Conservation (phyloP, 768 basidiomycete genomes). For the Lentinula boryana region DNA sequence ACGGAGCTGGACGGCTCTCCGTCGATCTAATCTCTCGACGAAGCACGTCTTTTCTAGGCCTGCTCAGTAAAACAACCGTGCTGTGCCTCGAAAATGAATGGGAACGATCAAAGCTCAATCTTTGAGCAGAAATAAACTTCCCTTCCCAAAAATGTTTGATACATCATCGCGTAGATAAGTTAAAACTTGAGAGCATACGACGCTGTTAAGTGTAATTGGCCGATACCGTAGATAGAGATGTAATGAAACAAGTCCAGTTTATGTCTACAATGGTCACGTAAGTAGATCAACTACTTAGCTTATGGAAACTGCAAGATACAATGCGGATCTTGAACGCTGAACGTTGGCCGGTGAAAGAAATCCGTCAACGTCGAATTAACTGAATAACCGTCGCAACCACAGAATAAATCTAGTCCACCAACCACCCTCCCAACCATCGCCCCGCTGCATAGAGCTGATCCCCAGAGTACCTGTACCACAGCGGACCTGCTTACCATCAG, state of each 20-base stretch:
- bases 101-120: not conserved
- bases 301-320: not conserved
- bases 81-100: not conserved
- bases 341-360: not conserved
- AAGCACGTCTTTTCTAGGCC: not conserved
- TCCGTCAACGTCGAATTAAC: conserved; percentile 30
- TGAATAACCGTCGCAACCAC: conserved; percentile 80
- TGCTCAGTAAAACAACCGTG: not conserved
- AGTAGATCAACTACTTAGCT: not conserved
- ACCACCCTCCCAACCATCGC: conserved; percentile 63
- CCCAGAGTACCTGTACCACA: conserved; percentile 86
- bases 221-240: not conserved
- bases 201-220: not conserved
- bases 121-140: not conserved
- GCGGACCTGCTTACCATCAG: conserved; percentile 51
- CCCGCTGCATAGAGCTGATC: conserved; percentile 56
- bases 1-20: conserved; percentile 12
- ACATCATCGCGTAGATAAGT: not conserved
- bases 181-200: not conserved
- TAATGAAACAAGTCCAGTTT: not conserved
- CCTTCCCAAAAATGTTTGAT: not conserved
- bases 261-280: not conserved
- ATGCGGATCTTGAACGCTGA: not conserved
- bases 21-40: conserved; percentile 5
- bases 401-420: conserved; percentile 75